phyloP scores from a whole-genome alignment of 192 early-diverging fungal genomes.

The Dissophora globulifera region DNA sequence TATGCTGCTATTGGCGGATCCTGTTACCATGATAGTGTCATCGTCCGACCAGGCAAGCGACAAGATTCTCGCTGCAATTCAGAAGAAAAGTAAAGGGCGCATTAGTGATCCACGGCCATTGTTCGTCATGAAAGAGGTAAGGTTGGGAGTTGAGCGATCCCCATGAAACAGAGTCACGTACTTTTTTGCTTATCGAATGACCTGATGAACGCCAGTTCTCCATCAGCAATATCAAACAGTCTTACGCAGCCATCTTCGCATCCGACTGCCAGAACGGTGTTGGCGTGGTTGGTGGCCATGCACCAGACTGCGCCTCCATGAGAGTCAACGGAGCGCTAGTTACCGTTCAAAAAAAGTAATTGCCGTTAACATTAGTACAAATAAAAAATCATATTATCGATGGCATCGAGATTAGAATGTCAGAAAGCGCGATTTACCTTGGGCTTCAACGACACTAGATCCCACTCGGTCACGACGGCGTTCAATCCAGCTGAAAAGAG shows the following conservation, averaged over 20 bases:
- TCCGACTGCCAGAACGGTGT: conserved; percentile 85
- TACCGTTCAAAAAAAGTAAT: background rate
- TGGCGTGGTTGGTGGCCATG: conserved; percentile 81
- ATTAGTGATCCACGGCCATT: too few relatives aligned
- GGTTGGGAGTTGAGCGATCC: too few relatives aligned
- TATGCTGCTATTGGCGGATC: conserved; percentile 85
- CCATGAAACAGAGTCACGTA: conserved; percentile 12
- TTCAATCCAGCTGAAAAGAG: conserved; percentile 90
- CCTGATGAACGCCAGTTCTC: conserved; percentile 70
- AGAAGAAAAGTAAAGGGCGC: background rate
- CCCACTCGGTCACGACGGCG: conserved; percentile 89
- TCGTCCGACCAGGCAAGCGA: conserved; percentile 87
- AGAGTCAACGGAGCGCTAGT: conserved; percentile 72
- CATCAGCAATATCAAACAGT: conserved; percentile 86
- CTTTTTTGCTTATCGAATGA: conserved; percentile 75
- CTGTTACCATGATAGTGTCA: conserved; percentile 78
- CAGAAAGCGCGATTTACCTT: conserved; percentile 61
- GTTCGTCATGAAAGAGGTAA: too few relatives aligned
- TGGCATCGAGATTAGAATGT: too few relatives aligned
- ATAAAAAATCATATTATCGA: too few relatives aligned
- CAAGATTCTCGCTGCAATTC: conserved; percentile 73
- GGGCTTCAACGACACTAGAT: conserved; percentile 72
- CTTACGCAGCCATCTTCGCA: conserved; percentile 94
- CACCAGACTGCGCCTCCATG: conserved; percentile 96
- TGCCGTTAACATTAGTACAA: background rate